phyloP scores from a whole-genome alignment of 768 basidiomycete genomes.

The Tephrocybe sp. region DNA sequence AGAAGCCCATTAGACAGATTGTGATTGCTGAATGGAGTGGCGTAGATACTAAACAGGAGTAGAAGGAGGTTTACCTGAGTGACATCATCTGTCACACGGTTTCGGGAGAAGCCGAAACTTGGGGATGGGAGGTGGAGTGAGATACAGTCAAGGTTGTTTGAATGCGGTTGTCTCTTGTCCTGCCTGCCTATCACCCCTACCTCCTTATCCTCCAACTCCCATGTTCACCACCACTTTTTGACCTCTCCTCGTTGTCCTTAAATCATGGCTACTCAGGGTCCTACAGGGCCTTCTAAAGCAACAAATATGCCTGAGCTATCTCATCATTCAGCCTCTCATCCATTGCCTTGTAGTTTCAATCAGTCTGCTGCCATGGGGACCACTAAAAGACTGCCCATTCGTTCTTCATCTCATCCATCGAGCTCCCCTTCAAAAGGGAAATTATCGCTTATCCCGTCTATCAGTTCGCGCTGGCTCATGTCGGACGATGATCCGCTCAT shows the following conservation, averaged over 20 bases:
- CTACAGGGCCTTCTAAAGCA: neutral
- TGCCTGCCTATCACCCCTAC: neutral
- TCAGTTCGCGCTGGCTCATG: slow-evolving; percentile 17
- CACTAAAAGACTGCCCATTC: slow-evolving; percentile 15
- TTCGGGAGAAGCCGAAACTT: slow-evolving; percentile 12
- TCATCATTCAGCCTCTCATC: neutral
- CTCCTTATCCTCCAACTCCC: neutral
- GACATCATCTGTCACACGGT: slow-evolving; percentile 33
- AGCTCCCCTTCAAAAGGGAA: slow-evolving; percentile 43
- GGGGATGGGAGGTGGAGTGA: slow-evolving; percentile 4
- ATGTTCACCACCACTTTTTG: neutral
- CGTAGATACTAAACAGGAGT: slow-evolving; percentile 2
- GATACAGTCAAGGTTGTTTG: neutral
- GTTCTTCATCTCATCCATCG: slow-evolving; percentile 29
- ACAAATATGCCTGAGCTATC: slow-evolving; percentile 1
- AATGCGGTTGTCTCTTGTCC: neutral
- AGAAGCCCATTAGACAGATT: neutral
- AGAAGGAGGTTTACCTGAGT: slow-evolving; percentile 4
- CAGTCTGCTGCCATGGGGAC: slow-evolving; percentile 2
- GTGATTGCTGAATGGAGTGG: neutral
- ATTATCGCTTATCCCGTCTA: slow-evolving; percentile 38
- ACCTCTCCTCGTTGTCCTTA: neutral
- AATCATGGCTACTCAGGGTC: slow-evolving; percentile 1
- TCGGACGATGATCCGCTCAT: neutral
- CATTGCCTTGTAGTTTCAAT: neutral